Evolutionary conservation across 768 basidiomycete species (phyloP).

Genomic region (Leucogyrophana mollusca): DNA sequence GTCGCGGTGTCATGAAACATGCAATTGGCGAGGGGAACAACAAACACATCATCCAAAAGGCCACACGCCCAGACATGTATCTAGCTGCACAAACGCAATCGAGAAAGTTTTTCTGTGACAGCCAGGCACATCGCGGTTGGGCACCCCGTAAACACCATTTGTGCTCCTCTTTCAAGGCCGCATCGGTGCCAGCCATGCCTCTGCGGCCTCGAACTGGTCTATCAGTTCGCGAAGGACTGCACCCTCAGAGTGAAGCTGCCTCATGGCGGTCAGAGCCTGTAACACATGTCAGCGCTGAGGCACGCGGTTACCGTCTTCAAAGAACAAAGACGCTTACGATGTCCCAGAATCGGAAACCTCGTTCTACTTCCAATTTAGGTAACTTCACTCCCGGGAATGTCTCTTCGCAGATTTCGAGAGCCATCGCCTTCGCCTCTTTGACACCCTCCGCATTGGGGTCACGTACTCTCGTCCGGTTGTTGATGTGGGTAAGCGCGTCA

Average conservation of each 20-base stretch:
- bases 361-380: slow-evolving; percentile 86
- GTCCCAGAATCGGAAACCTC: slow-evolving; percentile 99
- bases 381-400: slow-evolving; percentile 90
- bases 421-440: slow-evolving; percentile 78
- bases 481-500: slow-evolving; percentile 87
- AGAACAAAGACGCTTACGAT: slow-evolving; percentile 59
- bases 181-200: slow-evolving; percentile 92
- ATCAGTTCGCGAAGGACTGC: slow-evolving; percentile 84
- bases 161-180: slow-evolving; percentile 53
- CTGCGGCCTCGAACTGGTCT: slow-evolving; percentile 94
- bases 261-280: slow-evolving; percentile 84
- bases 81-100: slow-evolving; percentile 3
- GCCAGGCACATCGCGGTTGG: not conserved
- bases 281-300: slow-evolving; percentile 22
- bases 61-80: not conserved
- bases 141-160: slow-evolving; percentile 5
- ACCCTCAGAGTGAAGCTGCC: slow-evolving; percentile 81
- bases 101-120: slow-evolving; percentile 6
- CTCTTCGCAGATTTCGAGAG: slow-evolving; percentile 89
- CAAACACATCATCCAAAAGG: not conserved
- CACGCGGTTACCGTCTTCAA: slow-evolving; percentile 11
- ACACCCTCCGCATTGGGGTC: slow-evolving; percentile 80
- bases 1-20: slow-evolving; percentile 2
- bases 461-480: slow-evolving; percentile 72
- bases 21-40: slow-evolving; percentile 1